Conservation (phyloP, 306 rosid species). For the Citrullus colocynthis region DNA sequence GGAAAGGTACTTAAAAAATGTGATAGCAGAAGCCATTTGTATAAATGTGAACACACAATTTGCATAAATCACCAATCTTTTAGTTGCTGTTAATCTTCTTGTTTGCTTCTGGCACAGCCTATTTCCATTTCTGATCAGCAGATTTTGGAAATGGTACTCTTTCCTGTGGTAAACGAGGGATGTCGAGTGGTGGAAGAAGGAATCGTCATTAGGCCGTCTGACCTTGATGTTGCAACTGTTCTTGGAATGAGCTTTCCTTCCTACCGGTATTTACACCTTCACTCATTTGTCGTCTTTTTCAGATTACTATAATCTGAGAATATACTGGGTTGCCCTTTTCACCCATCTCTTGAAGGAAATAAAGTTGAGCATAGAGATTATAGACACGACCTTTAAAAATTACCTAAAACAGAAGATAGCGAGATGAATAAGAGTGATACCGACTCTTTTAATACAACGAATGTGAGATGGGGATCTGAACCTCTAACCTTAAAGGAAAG, state of each 20-base stretch:
- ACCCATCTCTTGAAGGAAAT: not conserved
- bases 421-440: not conserved
- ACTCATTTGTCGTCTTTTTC: not conserved
- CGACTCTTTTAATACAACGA: too few species aligned
- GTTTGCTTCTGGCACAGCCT: slow-evolving; percentile 49
- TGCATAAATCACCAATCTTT: not conserved
- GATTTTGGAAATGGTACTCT: slow-evolving; percentile 83
- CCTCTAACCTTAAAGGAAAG: too few species aligned
- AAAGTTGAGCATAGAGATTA: not conserved
- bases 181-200: slow-evolving; percentile 86
- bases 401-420: not conserved
- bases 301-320: not conserved
- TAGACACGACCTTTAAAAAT: not conserved
- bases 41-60: not conserved
- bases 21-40: slow-evolving; percentile 7
- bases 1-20: slow-evolving; percentile 54
- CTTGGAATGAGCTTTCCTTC: slow-evolving; percentile 98
- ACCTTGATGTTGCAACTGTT: slow-evolving; percentile 84
- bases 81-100: slow-evolving; percentile 4
- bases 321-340: not conserved
- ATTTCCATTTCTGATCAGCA: slow-evolving; percentile 71
- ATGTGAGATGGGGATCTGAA: too few species aligned
- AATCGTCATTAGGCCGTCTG: slow-evolving; percentile 71
- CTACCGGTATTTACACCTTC: slow-evolving; percentile 30
- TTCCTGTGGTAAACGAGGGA: slow-evolving; percentile 90